Evolutionary conservation across 352 stramenopile genomes (phyloP).

Genomic region (Phytophthora multivora): DNA sequence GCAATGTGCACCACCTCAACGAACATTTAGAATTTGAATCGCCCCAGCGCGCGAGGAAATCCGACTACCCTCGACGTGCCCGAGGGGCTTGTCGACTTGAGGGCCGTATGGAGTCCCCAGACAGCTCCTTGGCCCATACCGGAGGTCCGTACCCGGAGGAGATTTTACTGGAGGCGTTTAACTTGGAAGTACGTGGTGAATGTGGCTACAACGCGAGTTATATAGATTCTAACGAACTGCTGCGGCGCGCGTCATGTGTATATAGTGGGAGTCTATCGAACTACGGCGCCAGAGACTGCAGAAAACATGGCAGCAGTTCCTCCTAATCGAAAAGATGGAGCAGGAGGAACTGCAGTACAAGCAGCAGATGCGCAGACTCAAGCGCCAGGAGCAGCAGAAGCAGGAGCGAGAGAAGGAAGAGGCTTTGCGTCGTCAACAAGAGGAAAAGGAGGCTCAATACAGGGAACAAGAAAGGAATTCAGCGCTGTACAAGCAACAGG

Average conservation of each 20-base stretch:
- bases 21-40: slow-evolving; percentile 20
- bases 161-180: slow-evolving; percentile 60
- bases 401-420: slow-evolving; percentile 26
- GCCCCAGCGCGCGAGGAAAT: not conserved
- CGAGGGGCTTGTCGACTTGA: slow-evolving; percentile 1
- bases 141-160: slow-evolving; percentile 45
- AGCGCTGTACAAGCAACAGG: slow-evolving; percentile 1
- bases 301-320: slow-evolving; percentile 61
- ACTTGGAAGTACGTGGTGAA: slow-evolving; percentile 52
- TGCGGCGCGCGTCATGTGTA: not conserved
- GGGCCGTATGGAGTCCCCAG: slow-evolving; percentile 31
- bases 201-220: not conserved
- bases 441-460: not conserved
- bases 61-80: slow-evolving; percentile 1
- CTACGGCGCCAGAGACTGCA: slow-evolving; percentile 55
- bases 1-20: slow-evolving; percentile 15
- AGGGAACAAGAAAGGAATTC: not conserved
- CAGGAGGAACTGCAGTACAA: slow-evolving; percentile 52
- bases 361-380: slow-evolving; percentile 25
- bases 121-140: slow-evolving; percentile 12
- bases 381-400: slow-evolving; percentile 28
- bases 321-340: slow-evolving; percentile 57
- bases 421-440: slow-evolving; percentile 12
- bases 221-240: slow-evolving; percentile 2
- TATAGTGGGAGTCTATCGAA: slow-evolving; percentile 69